A percentile compares a stretch with the other conserved stretches of the same genome.
Conservation (phyloP, 192 early-diverging fungal genomes). For the Coemansia javaensis region DNA sequence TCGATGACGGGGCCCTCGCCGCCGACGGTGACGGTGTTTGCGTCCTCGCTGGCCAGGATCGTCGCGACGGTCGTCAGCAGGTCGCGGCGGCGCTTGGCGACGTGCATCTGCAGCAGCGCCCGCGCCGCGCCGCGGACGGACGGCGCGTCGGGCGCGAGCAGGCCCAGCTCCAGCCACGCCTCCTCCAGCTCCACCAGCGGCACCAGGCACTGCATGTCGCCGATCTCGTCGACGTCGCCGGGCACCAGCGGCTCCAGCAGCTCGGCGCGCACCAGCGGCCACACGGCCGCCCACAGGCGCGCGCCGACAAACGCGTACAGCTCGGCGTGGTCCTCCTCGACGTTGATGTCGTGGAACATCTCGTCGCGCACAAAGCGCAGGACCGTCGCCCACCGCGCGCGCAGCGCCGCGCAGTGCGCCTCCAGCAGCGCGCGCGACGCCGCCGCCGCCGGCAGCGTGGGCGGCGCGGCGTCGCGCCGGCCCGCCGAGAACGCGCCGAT, state of each 20-base stretch:
- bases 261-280: slow-evolving; percentile 14
- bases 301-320: slow-evolving; percentile 30
- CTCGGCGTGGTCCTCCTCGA: slow-evolving; percentile 30
- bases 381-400: slow-evolving; percentile 29
- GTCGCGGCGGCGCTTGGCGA: slow-evolving; percentile 31
- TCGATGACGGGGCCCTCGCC: slow-evolving; percentile 21
- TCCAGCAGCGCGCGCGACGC: not conserved
- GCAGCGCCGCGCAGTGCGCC: slow-evolving; percentile 16
- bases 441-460: not conserved
- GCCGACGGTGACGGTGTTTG: slow-evolving; percentile 35
- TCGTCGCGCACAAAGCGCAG: slow-evolving; percentile 33
- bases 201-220: slow-evolving; percentile 21
- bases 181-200: slow-evolving; percentile 38
- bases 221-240: slow-evolving; percentile 11
- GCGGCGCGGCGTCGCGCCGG: not conserved
- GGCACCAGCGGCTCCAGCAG: slow-evolving; percentile 27
- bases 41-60: slow-evolving; percentile 26
- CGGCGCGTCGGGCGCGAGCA: slow-evolving; percentile 13
- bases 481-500: slow-evolving; percentile 26
- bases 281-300: slow-evolving; percentile 22
- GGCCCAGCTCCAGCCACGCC: slow-evolving; percentile 23
- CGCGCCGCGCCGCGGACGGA: slow-evolving; percentile 20
- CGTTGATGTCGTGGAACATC: slow-evolving; percentile 35
- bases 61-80: slow-evolving; percentile 28
- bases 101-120: slow-evolving; percentile 24